phyloP scores from a whole-genome alignment of 495 filamentous ascomycete species.

The Penicillium angulare region DNA sequence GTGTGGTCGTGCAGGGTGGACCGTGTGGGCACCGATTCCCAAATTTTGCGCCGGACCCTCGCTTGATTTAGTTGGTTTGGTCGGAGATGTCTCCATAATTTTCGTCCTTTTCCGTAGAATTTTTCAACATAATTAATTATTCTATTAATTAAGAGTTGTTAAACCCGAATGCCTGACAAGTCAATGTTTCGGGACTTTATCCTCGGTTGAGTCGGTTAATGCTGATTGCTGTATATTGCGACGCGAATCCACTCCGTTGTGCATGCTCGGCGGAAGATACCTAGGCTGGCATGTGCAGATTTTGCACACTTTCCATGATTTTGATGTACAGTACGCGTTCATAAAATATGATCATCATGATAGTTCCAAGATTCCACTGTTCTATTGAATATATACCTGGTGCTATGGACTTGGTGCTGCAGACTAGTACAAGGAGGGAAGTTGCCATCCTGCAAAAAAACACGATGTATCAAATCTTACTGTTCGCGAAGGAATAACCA shows the following conservation, averaged over 20 bases:
- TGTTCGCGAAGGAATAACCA: no score
- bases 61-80: conserved; percentile 5
- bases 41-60: conserved; percentile 18
- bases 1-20: conserved; percentile 17
- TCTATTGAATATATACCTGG: no score
- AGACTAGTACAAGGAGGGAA: no score
- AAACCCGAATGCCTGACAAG: conserved; percentile 10
- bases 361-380: no score
- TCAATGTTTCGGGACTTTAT: conserved; percentile 15
- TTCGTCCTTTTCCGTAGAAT: no score
- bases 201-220: conserved; percentile 4
- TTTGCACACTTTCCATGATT: conserved; percentile 13
- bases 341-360: not conserved
- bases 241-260: not conserved
- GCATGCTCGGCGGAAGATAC: conserved; percentile 6
- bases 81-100: conserved; percentile 2
- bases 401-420: no score
- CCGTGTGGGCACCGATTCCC: conserved; percentile 15
- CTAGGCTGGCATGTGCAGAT: conserved; percentile 19
- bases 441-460: no score
- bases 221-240: conserved; percentile 12
- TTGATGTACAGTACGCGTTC: no score
- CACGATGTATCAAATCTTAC: not conserved
- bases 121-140: conserved; percentile 2
- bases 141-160: not conserved